These are phyloP conservation scores for Falciphora oryzae DNA, from an alignment of 2,329 filamentous ascomycete species.

Conservation along the genomic window DNA sequence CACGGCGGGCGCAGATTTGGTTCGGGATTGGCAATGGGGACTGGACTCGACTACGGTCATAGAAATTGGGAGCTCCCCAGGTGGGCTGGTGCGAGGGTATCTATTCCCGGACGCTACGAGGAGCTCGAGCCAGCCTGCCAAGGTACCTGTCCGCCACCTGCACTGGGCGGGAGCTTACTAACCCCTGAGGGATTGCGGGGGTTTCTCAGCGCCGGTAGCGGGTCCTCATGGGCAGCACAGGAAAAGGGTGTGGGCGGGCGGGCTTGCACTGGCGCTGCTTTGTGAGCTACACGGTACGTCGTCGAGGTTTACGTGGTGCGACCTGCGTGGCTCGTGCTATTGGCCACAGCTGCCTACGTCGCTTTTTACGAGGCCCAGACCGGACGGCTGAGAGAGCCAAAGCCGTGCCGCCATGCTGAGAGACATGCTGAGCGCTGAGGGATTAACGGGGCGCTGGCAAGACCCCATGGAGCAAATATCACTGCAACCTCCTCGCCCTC, in stretches of 20 bases:
- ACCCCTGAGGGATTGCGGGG: neutral
- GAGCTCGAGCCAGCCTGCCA: neutral
- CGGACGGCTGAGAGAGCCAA: neutral
- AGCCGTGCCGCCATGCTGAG: neutral
- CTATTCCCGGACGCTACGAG: neutral
- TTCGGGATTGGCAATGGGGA: neutral
- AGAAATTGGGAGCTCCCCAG: neutral
- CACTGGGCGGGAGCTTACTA: neutral
- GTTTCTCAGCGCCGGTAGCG: neutral
- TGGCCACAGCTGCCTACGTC: neutral
- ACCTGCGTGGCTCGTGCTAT: neutral
- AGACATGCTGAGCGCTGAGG: neutral
- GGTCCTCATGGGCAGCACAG: neutral
- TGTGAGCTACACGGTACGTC: neutral
- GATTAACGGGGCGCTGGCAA: neutral
- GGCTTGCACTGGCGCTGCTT: neutral
- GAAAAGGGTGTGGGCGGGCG: neutral
- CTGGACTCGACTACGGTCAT: neutral
- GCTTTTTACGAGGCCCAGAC: neutral
- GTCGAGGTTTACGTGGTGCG: neutral
- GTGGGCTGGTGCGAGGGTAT: neutral
- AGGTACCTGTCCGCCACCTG: neutral
- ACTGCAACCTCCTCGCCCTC: neutral
- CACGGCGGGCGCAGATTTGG: neutral
- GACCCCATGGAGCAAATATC: too few species aligned